Evolutionary conservation across 179 eudicot genomes (phyloP), one percentile per base, ranked within the genome.

Genomic region (Nepenthes alata): DNA sequence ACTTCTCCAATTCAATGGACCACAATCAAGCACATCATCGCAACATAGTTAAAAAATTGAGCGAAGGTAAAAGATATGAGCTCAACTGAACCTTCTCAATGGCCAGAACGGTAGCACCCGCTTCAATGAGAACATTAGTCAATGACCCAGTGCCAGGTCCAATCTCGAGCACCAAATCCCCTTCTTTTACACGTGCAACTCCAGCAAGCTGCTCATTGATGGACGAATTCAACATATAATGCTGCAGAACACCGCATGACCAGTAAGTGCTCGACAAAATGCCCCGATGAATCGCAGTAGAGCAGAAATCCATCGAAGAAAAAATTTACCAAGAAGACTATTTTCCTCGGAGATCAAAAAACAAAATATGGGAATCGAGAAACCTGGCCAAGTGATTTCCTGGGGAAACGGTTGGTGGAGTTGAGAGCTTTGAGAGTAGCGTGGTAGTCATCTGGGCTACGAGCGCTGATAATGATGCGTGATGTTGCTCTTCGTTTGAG

Each of bases 101-200:
- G 14, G 96, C 98, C 59, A 91, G 72, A 55, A 91, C 90, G 62
- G 80, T 78, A 47, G 98, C 98, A 69, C 98, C 98, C 52, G 96
- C 84, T 72, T 80, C 75, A 44, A 86, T 80, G 39, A 91, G 95
- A 64, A 83, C 91, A 72, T 80, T 86, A 7, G 98, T 91, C 64
- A 89, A 81, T 38, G 95, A 89, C 50, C 98, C 98, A 54, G 95
- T 91, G 34, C 96, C 98, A 2, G 96, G 96, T 10, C 98, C 98
- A 69, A 91, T 86, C 79, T 91, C 98, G 37, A 91, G 93, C 49
- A 89, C 96, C 59, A 89, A 51, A 68, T 91, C 95, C 35, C 98
- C 98, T 7, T 91, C 86, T 69, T 69, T 76, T 12, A 89, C 88
- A 67, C 72, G 69, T 10, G 88, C 98, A 55, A 77, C 95, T 52